Base-by-base conservation (phyloP, 305 asterid genomes). In the Nicotiana rustica region DNA sequence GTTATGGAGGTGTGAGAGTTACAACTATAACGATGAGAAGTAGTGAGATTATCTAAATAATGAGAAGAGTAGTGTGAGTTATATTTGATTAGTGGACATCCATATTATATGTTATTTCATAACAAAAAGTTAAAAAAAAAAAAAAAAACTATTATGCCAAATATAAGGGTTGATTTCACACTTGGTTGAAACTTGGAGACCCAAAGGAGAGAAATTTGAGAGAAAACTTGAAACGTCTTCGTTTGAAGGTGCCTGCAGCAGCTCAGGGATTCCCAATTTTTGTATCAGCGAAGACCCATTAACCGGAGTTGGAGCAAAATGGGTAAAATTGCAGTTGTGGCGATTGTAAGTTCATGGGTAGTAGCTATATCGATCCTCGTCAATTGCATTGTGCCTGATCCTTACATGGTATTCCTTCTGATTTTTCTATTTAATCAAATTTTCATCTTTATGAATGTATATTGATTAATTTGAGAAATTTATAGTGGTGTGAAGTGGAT, bases 371-470 rank as follows among this genome's bases (percentile, higher is more conserved):
- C 93, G 55, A 62, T 92, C 82, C 86, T 95, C 35, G 91, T 95
- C 71, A 93, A 92, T 92, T 94, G 75, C 85, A 82, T 92, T 86
- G 98, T 93, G 80, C 93, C 97, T 47, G 85, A 92, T 0, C 98
- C 99, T 38, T 95, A 95, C 91, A 95, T 95, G 99, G 99, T 95
- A 87, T 83, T 49, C 25, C 25, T 47, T 41, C 33, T 17, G 31
- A 64, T 5, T 10, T 4, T 33, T 12, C 44, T 38, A 5, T 38
- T 52, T 21, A 67, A 0, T 67, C 82, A 64, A 62, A 67, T 62
- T 52, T 77, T 79, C n/a, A 21, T 61, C 21, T 29, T n/a, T 29
- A 36, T 19, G 15, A 61, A 36, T 59, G 3, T 4, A 65, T 57
- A 67, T 17, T 31, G 35, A 57, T 79, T 56, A 18, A 19, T 66